Evolutionary conservation across 352 stramenopile genomes (phyloP), one percentile per base, ranked within the genome.

Genomic region (Phytophthora fragariae): DNA sequence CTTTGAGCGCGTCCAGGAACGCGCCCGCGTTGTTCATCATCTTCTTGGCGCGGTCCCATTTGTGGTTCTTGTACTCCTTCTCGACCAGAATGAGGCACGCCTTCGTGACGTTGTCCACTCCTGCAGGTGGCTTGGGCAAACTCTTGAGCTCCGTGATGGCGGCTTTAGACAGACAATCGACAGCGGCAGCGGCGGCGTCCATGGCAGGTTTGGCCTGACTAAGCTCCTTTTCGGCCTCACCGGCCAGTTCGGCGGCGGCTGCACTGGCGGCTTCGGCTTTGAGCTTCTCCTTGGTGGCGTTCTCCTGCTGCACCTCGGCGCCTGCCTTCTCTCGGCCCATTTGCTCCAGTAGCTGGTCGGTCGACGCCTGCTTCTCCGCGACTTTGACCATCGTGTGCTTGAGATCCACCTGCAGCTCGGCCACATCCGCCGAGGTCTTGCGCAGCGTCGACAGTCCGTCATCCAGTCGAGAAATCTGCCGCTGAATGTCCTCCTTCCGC

Each of bases 1-100:
- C 92, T 65, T 98, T 94, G 15, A 99, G 80, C 21, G 92, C 84
- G 44, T 96, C 92, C 47, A 99, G 90, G 74, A 99, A 99, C 53
- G 92, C 86, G 39, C 97, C 97, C 3, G 98, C 92, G 72, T 99
- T 99, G 71, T 96, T 94, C 98, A 99, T 99, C 98, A 99, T 99
- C 77, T 98, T 98, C 84, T 99, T 99, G 41, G 98, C 98, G 19
- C 93, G 90, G 62, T 99, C 97, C 98, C 98, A 99, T 62, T 98
- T 99, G 76, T 99, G 98, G 66, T 98, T 97, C 70, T 98, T 99
- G 84, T 99, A 99, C 77, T 99, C 95, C 60, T 98, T 98, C 78
- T 99, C 96, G 37, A 99, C 95, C 39, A 99, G 76, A 68, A 99
- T 99, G 15, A 99, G 81, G 53, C 96, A 97, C 3, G 94, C 90